phyloP scores from a whole-genome alignment of 176 grass and related monocot species.

The Eremochloa ophiuroides region DNA sequence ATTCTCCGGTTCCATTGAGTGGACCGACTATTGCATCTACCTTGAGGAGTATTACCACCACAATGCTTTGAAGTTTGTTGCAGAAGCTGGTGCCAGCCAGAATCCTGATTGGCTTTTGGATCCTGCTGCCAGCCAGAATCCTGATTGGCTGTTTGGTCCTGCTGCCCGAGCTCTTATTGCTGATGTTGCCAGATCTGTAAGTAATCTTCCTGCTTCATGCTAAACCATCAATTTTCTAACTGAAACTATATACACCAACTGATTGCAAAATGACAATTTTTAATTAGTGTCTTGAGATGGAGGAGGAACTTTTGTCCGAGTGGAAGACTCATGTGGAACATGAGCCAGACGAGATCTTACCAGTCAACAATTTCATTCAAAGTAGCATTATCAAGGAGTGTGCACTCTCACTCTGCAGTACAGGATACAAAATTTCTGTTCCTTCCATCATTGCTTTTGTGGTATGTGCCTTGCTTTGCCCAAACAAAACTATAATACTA shows the following conservation, averaged over 20 bases:
- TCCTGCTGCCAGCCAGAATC: background rate
- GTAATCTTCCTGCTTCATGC: too few relatives aligned
- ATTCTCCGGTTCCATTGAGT: background rate
- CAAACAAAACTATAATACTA: too few relatives aligned
- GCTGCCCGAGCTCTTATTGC: background rate
- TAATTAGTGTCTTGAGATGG: background rate
- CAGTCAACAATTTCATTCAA: background rate
- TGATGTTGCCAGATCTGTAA: background rate
- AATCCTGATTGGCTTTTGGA: background rate
- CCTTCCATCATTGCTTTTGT: background rate
- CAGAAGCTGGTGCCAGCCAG: background rate
- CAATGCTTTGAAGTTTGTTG: background rate
- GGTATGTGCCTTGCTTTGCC: background rate
- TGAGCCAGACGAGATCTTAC: too few relatives aligned
- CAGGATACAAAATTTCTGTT: background rate
- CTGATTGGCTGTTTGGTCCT: background rate
- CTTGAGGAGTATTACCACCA: background rate
- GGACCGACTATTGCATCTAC: background rate
- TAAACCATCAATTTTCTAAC: too few relatives aligned
- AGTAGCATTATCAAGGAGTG: constrained; percentile 3
- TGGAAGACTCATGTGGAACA: background rate
- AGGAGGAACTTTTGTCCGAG: background rate
- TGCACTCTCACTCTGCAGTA: background rate
- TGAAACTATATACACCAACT: too few relatives aligned
- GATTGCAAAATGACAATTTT: too few relatives aligned